These are phyloP conservation scores for Artemisia tridentata DNA, from an alignment of 129 eudicot species.

Conservation along the genomic window DNA sequence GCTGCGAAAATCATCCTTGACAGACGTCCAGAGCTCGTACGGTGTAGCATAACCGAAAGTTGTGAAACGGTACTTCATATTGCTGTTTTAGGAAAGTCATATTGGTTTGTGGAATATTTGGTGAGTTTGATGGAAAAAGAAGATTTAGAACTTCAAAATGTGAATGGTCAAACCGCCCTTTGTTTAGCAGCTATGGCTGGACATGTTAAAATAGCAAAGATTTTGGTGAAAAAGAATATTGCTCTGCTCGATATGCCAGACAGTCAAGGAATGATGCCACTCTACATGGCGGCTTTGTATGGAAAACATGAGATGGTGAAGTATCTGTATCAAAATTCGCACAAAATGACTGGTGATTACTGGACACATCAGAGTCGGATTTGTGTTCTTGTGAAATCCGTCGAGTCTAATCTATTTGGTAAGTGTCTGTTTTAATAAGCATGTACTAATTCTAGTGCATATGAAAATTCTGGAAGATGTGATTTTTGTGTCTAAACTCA, in stretches of 20 bases:
- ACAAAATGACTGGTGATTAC: not conserved
- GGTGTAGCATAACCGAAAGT: conserved; percentile 23
- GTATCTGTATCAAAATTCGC: conserved; percentile 23
- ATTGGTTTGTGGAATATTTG: conserved; percentile 7
- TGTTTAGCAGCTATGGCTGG: conserved; percentile 44
- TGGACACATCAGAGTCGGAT: conserved; percentile 22
- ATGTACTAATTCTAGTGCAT: no score
- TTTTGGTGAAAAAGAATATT: conserved; percentile 22
- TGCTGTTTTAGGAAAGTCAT: conserved; percentile 28
- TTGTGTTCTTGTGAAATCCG: conserved; percentile 22
- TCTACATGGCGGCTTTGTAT: conserved; percentile 11
- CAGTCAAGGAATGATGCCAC: conserved; percentile 15
- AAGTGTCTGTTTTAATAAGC: not conserved
- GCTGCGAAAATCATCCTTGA: conserved; percentile 10
- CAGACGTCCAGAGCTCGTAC: conserved; percentile 1
- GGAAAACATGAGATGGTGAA: conserved; percentile 32
- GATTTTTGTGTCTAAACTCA: no score
- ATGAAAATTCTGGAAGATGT: no score
- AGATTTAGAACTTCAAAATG: conserved; percentile 14
- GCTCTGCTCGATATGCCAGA: conserved; percentile 19
- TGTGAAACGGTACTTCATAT: conserved; percentile 44
- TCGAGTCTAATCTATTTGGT: conserved; percentile 35
- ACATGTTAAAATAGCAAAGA: conserved; percentile 19
- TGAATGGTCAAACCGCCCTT: conserved; percentile 32
- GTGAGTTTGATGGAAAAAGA: conserved; percentile 13